phyloP scores from a whole-genome alignment of 2,329 filamentous ascomycete genomes.

The Fusarium nygamai region DNA sequence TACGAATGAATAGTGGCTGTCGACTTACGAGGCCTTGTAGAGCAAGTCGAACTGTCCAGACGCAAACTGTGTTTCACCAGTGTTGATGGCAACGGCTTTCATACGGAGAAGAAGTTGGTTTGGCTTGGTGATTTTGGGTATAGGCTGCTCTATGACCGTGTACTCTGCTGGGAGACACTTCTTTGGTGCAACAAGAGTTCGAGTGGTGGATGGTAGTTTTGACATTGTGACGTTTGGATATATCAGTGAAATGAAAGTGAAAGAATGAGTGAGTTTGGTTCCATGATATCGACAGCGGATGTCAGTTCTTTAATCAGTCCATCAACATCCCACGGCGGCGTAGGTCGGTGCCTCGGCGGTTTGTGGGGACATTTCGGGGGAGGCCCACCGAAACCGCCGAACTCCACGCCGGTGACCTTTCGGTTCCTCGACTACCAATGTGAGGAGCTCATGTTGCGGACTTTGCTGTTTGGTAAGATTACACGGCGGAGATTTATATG shows the following conservation, averaged over 20 bases:
- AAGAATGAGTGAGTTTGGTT: neutral
- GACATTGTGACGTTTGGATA: constrained; percentile 34
- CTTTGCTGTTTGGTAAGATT: neutral
- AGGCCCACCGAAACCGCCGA: constrained; percentile 42
- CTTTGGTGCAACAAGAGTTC: constrained; percentile 54
- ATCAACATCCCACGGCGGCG: constrained; percentile 1
- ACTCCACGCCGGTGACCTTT: constrained; percentile 27
- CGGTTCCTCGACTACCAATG: neutral
- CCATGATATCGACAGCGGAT: neutral
- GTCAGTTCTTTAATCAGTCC: constrained; percentile 24
- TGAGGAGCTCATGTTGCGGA: neutral
- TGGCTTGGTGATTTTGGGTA: constrained; percentile 55
- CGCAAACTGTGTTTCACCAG: constrained; percentile 49
- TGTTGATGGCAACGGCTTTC: constrained; percentile 49
- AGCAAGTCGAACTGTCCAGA: constrained; percentile 42
- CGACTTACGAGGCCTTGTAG: constrained; percentile 42
- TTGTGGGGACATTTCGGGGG: constrained; percentile 13
- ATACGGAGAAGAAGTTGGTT: constrained; percentile 56
- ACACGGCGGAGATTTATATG: too few species aligned
- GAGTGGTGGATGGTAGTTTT: constrained; percentile 52
- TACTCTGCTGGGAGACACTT: constrained; percentile 52
- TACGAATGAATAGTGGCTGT: neutral
- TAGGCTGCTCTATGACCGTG: constrained; percentile 54
- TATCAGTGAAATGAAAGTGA: neutral
- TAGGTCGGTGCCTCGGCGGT: constrained; percentile 34